Percentiles rank a stretch among this genome's conserved stretches.
Conservation (phyloP, 345 rosid genomes). For the Melaleuca alternifolia region DNA sequence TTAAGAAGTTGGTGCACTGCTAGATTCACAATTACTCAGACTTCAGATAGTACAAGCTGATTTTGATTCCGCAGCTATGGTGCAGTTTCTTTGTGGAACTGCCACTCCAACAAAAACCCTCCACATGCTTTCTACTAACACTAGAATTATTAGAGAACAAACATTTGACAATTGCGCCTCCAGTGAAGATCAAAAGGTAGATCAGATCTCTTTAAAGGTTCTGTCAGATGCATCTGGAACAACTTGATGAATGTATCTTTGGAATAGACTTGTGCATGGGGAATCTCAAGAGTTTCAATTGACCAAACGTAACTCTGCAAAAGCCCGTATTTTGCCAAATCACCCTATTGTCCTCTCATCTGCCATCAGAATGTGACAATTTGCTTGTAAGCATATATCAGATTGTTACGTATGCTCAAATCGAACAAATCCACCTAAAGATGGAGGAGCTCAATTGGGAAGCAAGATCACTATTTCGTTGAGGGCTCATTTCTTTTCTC, state of each 20-base stretch:
- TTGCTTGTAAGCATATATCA: background rate
- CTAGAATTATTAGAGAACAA: background rate
- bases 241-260: too few relatives aligned
- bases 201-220: too few relatives aligned
- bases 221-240: too few relatives aligned
- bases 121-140: background rate
- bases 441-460: background rate
- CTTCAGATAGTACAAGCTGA: background rate
- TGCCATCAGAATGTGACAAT: constrained; percentile 9
- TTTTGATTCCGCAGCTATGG: background rate
- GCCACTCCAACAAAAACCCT: background rate
- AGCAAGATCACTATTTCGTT: background rate
- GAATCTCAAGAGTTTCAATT: too few relatives aligned
- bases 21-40: background rate
- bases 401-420: background rate
- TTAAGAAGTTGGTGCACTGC: background rate
- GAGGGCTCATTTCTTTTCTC: background rate
- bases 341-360: constrained; percentile 9
- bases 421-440: background rate
- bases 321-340: background rate
- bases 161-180: background rate
- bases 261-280: too few relatives aligned
- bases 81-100: background rate
- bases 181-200: too few relatives aligned
- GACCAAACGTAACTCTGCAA: too few relatives aligned